Percentiles rank a stretch among this genome's conserved stretches.
Evolutionary conservation across 352 stramenopile genomes (phyloP).

Genomic region (Vaucheria bursata): DNA sequence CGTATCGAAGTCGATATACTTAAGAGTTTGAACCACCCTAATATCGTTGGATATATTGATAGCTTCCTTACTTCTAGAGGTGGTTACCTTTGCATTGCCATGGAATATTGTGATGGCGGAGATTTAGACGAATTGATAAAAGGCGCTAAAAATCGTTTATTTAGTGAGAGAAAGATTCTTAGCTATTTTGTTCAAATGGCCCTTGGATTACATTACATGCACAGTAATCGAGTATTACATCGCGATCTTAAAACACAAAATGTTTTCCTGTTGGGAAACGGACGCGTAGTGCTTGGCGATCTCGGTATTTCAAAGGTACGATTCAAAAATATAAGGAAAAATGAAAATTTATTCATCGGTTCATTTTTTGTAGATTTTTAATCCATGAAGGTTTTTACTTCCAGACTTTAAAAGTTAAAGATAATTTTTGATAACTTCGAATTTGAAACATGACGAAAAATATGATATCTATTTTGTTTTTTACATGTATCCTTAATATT

Average conservation of each 20-base stretch:
- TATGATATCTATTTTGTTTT: too few relatives aligned
- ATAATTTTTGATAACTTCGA: too few relatives aligned
- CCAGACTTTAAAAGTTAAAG: too few relatives aligned
- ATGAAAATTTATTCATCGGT: too few relatives aligned
- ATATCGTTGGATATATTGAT: constrained; percentile 80
- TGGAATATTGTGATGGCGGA: constrained; percentile 79
- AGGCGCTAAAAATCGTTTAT: constrained; percentile 39
- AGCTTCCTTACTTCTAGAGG: constrained; percentile 55
- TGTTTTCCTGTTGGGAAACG: constrained; percentile 60
- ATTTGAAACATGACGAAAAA: too few relatives aligned
- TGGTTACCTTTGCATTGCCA: constrained; percentile 72
- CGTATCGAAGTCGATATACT: constrained; percentile 63
- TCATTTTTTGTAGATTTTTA: too few relatives aligned
- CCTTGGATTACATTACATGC: constrained; percentile 75
- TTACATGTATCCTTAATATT: too few relatives aligned
- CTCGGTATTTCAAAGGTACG: constrained; percentile 72
- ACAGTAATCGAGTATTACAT: constrained; percentile 69
- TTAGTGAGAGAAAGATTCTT: constrained; percentile 67
- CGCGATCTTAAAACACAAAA: constrained; percentile 82
- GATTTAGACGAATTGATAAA: constrained; percentile 53
- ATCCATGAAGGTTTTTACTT: too few relatives aligned
- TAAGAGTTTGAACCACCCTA: constrained; percentile 70
- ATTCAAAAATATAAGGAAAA: background rate
- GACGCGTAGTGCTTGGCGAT: constrained; percentile 67
- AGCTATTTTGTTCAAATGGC: constrained; percentile 79